phyloP scores from a whole-genome alignment of 169 alveolate genomes.

The Babesia ovata region DNA sequence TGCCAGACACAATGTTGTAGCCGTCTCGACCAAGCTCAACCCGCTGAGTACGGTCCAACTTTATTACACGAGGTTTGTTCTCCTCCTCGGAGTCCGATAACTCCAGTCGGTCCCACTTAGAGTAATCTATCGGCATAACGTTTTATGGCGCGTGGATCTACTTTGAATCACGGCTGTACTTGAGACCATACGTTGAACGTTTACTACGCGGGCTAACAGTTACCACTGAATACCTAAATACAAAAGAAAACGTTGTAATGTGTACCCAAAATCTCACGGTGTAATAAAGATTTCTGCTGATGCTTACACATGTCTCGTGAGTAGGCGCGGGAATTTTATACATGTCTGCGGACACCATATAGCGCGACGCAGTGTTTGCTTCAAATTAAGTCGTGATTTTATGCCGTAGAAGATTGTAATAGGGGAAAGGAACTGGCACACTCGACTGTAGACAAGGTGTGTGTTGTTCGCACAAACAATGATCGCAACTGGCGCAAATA shows the following conservation, averaged over 20 bases:
- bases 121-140: conserved; percentile 60
- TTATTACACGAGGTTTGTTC: conserved; percentile 36
- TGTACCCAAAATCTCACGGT: neutral
- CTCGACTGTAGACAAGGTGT: neutral
- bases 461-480: neutral
- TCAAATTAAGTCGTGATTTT: too few species aligned
- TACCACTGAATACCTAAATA: neutral
- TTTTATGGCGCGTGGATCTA: conserved; percentile 12
- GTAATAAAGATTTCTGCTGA: neutral
- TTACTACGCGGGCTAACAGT: neutral
- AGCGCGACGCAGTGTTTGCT: too few species aligned
- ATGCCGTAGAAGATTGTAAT: too few species aligned
- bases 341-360: too few species aligned
- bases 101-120: conserved; percentile 66
- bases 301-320: conserved; percentile 5
- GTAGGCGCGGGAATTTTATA: too few species aligned
- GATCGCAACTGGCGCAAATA: neutral
- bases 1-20: conserved; percentile 27
- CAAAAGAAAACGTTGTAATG: neutral
- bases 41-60: conserved; percentile 35
- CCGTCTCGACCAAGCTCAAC: conserved; percentile 47
- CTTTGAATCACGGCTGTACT: conserved; percentile 7
- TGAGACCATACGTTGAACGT: neutral
- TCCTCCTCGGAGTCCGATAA: conserved; percentile 63
- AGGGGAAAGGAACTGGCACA: too few species aligned